A percentile compares a stretch with the other conserved stretches of the same genome.
Conservation (phyloP, 2,329 filamentous ascomycete genomes). For the Coleophoma cylindrospora region DNA sequence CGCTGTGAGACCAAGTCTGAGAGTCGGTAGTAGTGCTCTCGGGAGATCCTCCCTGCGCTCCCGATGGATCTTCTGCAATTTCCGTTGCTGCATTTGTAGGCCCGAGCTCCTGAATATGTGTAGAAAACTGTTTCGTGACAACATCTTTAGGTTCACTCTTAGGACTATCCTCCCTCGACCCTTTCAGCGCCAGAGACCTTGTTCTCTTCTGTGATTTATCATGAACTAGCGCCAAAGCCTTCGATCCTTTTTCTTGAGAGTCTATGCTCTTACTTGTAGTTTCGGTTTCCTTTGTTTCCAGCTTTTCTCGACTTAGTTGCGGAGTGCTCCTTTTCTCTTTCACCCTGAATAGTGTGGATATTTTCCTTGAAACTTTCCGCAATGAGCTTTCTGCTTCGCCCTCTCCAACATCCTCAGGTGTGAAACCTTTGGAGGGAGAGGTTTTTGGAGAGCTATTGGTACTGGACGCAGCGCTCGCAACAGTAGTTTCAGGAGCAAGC, state of each 20-base stretch:
- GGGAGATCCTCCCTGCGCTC: too few species aligned
- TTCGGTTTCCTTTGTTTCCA: slow-evolving; percentile 4
- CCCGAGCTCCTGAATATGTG: too few species aligned
- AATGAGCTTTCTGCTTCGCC: not conserved
- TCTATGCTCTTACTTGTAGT: slow-evolving; percentile 1
- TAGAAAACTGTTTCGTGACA: too few species aligned
- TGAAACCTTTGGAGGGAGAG: not conserved
- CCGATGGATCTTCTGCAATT: too few species aligned
- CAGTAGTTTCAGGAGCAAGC: not conserved
- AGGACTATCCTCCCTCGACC: not conserved
- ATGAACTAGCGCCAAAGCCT: not conserved
- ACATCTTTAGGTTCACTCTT: too few species aligned
- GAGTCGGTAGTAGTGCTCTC: not conserved
- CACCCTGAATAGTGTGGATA: slow-evolving; percentile 4
- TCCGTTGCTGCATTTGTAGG: too few species aligned
- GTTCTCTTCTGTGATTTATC: not conserved
- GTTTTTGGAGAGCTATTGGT: not conserved
- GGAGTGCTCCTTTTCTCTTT: slow-evolving; percentile 4
- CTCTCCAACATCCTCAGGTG: slow-evolving; percentile 2
- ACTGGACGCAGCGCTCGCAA: not conserved
- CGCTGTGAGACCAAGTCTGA: not conserved
- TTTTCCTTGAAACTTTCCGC: slow-evolving; percentile 5
- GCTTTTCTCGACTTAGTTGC: slow-evolving; percentile 8
- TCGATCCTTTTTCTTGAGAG: not conserved
- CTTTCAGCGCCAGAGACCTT: not conserved